Percentiles rank a stretch among this genome's conserved stretches.
phyloP scores from a whole-genome alignment of 1,284 basidiomycete species.

The Mycosarcoma maydis region DNA sequence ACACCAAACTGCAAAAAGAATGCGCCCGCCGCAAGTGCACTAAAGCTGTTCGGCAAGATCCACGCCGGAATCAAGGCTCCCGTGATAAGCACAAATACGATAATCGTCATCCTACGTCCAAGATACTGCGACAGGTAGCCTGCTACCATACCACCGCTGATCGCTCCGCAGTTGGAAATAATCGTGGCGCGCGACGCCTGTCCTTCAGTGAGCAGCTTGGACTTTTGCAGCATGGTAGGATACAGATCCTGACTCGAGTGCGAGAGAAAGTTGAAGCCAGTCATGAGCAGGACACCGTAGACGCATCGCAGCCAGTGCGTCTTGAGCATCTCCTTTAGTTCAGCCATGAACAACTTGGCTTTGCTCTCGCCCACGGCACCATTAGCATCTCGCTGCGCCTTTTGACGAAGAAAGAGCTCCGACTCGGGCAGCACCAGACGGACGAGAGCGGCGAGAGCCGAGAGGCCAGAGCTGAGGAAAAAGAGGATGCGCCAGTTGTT shows the following conservation, averaged over 20 bases:
- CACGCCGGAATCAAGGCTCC: slow-evolving; percentile 64
- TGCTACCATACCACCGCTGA: slow-evolving; percentile 80
- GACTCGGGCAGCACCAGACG: slow-evolving; percentile 83
- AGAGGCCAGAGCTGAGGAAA: slow-evolving; percentile 73
- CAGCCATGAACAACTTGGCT: slow-evolving; percentile 77
- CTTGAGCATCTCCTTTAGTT: slow-evolving; percentile 79
- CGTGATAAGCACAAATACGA: slow-evolving; percentile 70
- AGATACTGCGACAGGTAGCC: slow-evolving; percentile 84
- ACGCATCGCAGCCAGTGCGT: slow-evolving; percentile 85
- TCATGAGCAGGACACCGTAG: slow-evolving; percentile 75
- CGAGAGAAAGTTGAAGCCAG: slow-evolving; percentile 86
- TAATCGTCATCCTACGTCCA: slow-evolving; percentile 86
- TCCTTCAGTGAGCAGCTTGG: slow-evolving; percentile 67
- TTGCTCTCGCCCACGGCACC: slow-evolving; percentile 30
- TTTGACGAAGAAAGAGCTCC: slow-evolving; percentile 73
- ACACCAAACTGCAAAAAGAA: slow-evolving; percentile 70
- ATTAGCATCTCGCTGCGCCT: slow-evolving; percentile 64
- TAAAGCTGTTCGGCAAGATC: slow-evolving; percentile 67
- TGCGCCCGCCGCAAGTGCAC: slow-evolving; percentile 67
- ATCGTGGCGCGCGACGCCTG: slow-evolving; percentile 86
- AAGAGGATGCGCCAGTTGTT: slow-evolving; percentile 70
- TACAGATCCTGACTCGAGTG: slow-evolving; percentile 62
- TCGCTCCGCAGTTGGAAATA: slow-evolving; percentile 82
- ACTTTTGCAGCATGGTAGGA: slow-evolving; percentile 59
- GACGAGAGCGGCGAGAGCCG: slow-evolving; percentile 77